These are phyloP conservation scores for Chaetoscypha palmicola DNA, from an alignment of 2,329 filamentous ascomycete species.

Conservation along the genomic window DNA sequence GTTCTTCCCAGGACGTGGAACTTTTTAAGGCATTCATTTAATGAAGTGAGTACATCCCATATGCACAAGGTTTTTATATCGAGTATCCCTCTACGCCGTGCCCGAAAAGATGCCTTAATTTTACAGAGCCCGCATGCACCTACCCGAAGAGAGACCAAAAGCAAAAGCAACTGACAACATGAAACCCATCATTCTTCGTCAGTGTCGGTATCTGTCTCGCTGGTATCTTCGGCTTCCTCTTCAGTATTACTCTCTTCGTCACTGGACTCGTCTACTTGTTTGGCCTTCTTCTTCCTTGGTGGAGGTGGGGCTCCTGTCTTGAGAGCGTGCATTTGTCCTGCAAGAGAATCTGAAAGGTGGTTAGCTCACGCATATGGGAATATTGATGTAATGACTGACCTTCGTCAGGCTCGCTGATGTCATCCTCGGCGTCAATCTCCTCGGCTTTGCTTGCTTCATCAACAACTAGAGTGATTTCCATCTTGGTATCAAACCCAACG, in stretches of 20 bases:
- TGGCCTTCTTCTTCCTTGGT: conserved; percentile 49
- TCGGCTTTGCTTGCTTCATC: conserved; percentile 83
- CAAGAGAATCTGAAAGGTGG: conserved; percentile 64
- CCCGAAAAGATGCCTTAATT: neutral
- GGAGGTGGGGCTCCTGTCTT: conserved; percentile 58
- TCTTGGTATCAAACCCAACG: conserved; percentile 85
- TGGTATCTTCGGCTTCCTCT: conserved; percentile 54
- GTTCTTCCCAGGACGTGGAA: no score
- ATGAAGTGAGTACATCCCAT: neutral
- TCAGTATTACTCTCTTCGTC: conserved; percentile 83
- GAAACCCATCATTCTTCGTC: conserved; percentile 30
- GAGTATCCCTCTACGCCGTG: neutral
- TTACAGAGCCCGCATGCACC: conserved; percentile 1
- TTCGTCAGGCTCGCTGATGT: conserved; percentile 97
- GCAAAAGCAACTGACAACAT: neutral
- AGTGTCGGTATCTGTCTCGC: conserved; percentile 62
- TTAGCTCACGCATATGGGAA: conserved; percentile 15
- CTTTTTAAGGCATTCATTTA: neutral
- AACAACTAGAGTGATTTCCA: conserved; percentile 82
- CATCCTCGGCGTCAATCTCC: conserved; percentile 76
- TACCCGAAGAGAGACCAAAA: neutral
- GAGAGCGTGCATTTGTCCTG: conserved; percentile 82
- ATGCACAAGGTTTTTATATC: neutral
- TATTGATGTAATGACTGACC: conserved; percentile 51
- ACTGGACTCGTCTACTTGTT: conserved; percentile 51